phyloP scores from a whole-genome alignment of 768 basidiomycete species.

The Tylopilus subfusipes region DNA sequence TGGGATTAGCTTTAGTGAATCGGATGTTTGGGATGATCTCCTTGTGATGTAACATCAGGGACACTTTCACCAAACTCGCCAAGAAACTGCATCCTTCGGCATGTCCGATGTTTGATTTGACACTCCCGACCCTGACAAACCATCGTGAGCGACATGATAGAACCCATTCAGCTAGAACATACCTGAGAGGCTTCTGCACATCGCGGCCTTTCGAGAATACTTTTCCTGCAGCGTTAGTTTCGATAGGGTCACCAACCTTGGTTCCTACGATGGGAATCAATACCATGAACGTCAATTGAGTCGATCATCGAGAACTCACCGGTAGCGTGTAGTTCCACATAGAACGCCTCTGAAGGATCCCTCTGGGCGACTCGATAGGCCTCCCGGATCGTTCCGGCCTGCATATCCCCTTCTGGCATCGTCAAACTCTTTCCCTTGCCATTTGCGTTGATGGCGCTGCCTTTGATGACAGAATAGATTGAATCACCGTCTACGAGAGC shows the following conservation, averaged over 20 bases:
- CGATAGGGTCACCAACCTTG: constrained; percentile 46
- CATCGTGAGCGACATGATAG: background rate
- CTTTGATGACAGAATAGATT: constrained; percentile 30
- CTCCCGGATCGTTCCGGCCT: constrained; percentile 31
- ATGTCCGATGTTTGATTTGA: constrained; percentile 28
- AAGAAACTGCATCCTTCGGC: constrained; percentile 32
- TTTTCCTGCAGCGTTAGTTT: constrained; percentile 47
- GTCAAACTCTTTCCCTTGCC: constrained; percentile 35
- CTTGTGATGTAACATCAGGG: constrained; percentile 31
- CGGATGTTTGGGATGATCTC: constrained; percentile 29
- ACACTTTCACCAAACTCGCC: constrained; percentile 34
- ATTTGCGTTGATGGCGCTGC: constrained; percentile 33
- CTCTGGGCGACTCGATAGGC: constrained; percentile 29
- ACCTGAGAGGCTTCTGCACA: constrained; percentile 19
- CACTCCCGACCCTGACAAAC: constrained; percentile 22
- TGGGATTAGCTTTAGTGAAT: constrained; percentile 27
- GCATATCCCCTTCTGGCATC: constrained; percentile 34
- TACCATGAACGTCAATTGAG: background rate
- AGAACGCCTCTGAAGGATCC: constrained; percentile 42
- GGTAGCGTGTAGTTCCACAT: constrained; percentile 50
- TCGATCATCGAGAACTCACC: constrained; percentile 18
- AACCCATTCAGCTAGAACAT: background rate
- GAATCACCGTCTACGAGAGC: constrained; percentile 30
- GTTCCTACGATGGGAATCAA: constrained; percentile 27
- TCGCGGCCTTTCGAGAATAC: constrained; percentile 28